A percentile compares a stretch with the other conserved stretches of the same genome.
Conservation (phyloP, 257 asterid species). For the Solanum bulbocastanum region DNA sequence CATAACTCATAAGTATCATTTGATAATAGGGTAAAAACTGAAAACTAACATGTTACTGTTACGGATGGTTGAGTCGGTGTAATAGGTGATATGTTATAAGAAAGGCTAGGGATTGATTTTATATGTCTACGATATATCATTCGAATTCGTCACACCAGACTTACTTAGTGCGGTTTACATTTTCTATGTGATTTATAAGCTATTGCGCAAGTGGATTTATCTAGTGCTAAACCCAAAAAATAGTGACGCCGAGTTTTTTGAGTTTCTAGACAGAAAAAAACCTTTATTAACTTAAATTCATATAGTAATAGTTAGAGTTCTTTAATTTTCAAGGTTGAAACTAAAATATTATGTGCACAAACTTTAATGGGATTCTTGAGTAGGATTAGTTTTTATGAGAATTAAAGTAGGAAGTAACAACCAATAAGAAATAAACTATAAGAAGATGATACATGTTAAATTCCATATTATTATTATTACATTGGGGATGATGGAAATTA, state of each 20-base stretch:
- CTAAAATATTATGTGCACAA: neutral
- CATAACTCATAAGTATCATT: neutral
- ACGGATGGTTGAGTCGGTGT: neutral
- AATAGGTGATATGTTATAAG: neutral
- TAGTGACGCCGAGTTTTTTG: rapidly evolving
- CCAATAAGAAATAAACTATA: neutral
- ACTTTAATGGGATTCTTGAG: neutral
- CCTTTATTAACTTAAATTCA: neutral
- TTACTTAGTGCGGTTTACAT: no score
- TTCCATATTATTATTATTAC: neutral
- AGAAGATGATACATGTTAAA: neutral
- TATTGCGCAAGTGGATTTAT: no score
- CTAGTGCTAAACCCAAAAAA: no score
- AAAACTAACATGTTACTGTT: neutral
- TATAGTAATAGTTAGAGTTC: neutral
- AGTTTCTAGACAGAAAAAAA: neutral
- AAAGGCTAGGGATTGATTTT: neutral
- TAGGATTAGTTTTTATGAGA: neutral
- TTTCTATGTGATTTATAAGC: no score
- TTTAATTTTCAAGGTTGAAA: neutral
- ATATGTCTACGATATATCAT: neutral
- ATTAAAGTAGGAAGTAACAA: neutral
- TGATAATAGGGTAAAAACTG: neutral
- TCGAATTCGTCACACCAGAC: neutral
- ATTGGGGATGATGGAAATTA: constrained; percentile 10